Evolutionary conservation across 1,284 basidiomycete species (phyloP).

Genomic region (Fomitopsis palustris): DNA sequence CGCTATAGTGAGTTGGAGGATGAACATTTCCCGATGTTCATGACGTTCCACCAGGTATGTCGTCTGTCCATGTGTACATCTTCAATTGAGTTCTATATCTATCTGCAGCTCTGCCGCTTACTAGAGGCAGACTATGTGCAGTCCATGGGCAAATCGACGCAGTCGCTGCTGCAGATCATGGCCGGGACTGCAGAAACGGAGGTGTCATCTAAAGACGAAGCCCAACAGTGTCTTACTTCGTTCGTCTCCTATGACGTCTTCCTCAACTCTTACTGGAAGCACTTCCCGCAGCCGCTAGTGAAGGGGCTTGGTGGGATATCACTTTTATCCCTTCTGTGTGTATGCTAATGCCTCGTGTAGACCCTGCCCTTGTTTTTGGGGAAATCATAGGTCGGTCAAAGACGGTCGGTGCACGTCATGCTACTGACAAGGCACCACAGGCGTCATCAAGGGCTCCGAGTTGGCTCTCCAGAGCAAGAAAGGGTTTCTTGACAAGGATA

Average conservation of each 20-base stretch:
- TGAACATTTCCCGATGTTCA: slow-evolving; percentile 66
- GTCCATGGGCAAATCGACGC: neutral
- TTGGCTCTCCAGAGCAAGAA: slow-evolving; percentile 32
- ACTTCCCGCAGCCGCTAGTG: slow-evolving; percentile 51
- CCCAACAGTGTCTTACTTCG: slow-evolving; percentile 19
- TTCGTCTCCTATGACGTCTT: slow-evolving; percentile 53
- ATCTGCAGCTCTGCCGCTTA: slow-evolving; percentile 8
- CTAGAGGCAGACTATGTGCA: slow-evolving; percentile 17
- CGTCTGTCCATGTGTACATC: slow-evolving; percentile 14
- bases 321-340: neutral
- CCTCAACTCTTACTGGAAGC: slow-evolving; percentile 56
- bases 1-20: slow-evolving; percentile 57
- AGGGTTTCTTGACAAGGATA: slow-evolving; percentile 39
- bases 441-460: slow-evolving; percentile 69
- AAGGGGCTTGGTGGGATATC: slow-evolving; percentile 49
- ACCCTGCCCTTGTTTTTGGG: slow-evolving; percentile 61
- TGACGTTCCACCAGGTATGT: slow-evolving; percentile 60
- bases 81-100: no score
- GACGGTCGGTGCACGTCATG: neutral
- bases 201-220: slow-evolving; percentile 22
- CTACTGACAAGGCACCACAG: slow-evolving; percentile 28
- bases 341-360: slow-evolving; percentile 27
- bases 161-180: slow-evolving; percentile 5
- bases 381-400: slow-evolving; percentile 49
- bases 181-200: neutral